phyloP scores from a whole-genome alignment of 1,284 basidiomycete species.

The Rhizoctonia solani region DNA sequence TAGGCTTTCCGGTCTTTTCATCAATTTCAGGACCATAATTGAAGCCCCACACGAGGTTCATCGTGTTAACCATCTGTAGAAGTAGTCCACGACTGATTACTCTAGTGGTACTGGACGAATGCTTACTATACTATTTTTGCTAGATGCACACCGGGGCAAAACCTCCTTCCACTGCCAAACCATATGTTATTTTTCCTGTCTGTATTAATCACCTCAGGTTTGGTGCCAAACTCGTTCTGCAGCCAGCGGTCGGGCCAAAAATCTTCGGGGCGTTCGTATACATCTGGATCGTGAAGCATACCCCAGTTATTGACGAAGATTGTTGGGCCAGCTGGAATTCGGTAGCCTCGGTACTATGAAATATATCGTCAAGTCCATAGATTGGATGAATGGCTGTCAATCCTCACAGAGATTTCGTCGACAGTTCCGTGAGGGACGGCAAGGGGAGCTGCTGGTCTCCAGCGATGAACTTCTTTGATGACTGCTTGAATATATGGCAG shows the following conservation, averaged over 20 bases:
- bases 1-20: constrained; percentile 27
- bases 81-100: neutral
- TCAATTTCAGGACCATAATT: constrained; percentile 30
- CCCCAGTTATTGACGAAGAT: constrained; percentile 38
- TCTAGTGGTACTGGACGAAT: neutral
- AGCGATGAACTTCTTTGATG: constrained; percentile 44
- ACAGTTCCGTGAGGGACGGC: constrained; percentile 33
- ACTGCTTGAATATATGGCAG: constrained; percentile 50
- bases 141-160: constrained; percentile 36
- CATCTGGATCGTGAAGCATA: constrained; percentile 32
- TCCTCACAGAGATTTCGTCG: constrained; percentile 30
- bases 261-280: constrained; percentile 33
- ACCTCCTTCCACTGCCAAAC: constrained; percentile 35
- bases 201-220: constrained; percentile 9
- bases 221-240: constrained; percentile 32
- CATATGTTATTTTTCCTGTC: constrained; percentile 26
- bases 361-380: neutral
- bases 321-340: constrained; percentile 31
- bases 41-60: constrained; percentile 38
- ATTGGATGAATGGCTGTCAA: neutral
- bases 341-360: constrained; percentile 30
- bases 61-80: constrained; percentile 19
- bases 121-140: constrained; percentile 33
- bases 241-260: constrained; percentile 38
- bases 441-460: constrained; percentile 31